Percentiles rank a stretch among this genome's conserved stretches.
These are phyloP conservation scores for Sporothrix protearum DNA, from an alignment of 2,329 filamentous ascomycete genomes.

Conservation along the genomic window DNA sequence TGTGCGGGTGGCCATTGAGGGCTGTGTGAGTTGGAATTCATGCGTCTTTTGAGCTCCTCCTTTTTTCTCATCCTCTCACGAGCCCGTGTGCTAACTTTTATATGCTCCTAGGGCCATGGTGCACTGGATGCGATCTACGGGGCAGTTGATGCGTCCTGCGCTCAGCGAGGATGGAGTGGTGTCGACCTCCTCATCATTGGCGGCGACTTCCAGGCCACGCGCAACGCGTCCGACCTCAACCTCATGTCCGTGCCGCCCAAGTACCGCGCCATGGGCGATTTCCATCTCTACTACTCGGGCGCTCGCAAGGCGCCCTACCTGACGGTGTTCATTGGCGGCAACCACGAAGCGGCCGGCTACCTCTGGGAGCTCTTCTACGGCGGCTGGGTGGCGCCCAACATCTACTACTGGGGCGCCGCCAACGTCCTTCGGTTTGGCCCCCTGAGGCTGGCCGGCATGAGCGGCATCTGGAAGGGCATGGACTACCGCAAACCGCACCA, in stretches of 20 bases:
- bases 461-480: conserved; percentile 90
- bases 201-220: conserved; percentile 90
- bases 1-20: conserved; percentile 78
- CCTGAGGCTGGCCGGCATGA: conserved; percentile 82
- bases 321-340: conserved; percentile 89
- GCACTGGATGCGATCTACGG: conserved; percentile 88
- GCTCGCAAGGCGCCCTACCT: conserved; percentile 73
- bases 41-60: not conserved
- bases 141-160: conserved; percentile 65
- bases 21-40: conserved; percentile 66
- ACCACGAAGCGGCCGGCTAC: conserved; percentile 90
- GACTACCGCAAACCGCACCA: conserved; percentile 81
- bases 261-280: conserved; percentile 85
- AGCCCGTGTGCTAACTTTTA: not conserved
- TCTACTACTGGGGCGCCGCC: conserved; percentile 93
- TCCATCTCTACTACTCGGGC: conserved; percentile 90
- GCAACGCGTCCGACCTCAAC: conserved; percentile 82
- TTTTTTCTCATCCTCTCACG: not conserved
- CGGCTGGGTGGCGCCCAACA: conserved; percentile 94
- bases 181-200: conserved; percentile 92
- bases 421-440: conserved; percentile 82
- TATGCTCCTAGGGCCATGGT: conserved; percentile 69
- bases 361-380: conserved; percentile 93
- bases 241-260: conserved; percentile 87
- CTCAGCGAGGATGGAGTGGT: conserved; percentile 69